These are phyloP conservation scores for Tylopilus sp. DNA, from an alignment of 768 basidiomycete species.

Conservation along the genomic window DNA sequence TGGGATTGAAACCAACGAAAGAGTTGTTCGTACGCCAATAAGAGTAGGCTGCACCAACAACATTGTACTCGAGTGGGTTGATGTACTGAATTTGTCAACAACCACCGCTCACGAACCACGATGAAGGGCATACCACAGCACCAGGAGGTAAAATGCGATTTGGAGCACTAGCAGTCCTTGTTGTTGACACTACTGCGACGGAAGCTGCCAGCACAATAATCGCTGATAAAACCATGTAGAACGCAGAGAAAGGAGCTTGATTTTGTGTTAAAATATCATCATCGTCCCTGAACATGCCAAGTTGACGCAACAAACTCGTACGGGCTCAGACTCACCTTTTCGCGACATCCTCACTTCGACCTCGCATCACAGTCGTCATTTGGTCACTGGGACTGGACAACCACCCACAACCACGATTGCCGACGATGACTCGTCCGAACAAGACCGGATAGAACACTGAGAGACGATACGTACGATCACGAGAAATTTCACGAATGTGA, in stretches of 20 bases:
- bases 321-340: conserved; percentile 10
- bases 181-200: neutral
- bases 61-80: conserved; percentile 49
- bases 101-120: neutral
- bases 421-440: too few relatives aligned
- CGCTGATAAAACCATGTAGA: conserved; percentile 3
- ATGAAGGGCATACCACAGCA: conserved; percentile 16
- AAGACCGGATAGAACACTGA: too few relatives aligned
- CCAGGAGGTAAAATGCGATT: conserved; percentile 21
- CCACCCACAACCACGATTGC: too few relatives aligned
- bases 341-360: neutral
- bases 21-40: conserved; percentile 37
- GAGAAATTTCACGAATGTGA: too few relatives aligned
- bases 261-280: neutral
- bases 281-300: neutral
- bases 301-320: neutral
- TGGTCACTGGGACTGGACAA: too few relatives aligned
- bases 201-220: neutral
- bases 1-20: conserved; percentile 54
- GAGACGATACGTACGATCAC: too few relatives aligned
- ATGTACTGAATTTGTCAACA: conserved; percentile 38
- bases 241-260: neutral
- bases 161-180: too few relatives aligned
- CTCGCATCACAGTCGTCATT: neutral
- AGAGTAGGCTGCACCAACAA: conserved; percentile 43